These are phyloP conservation scores for Pleurotus djamor DNA, from an alignment of 768 basidiomycete species.

Conservation along the genomic window DNA sequence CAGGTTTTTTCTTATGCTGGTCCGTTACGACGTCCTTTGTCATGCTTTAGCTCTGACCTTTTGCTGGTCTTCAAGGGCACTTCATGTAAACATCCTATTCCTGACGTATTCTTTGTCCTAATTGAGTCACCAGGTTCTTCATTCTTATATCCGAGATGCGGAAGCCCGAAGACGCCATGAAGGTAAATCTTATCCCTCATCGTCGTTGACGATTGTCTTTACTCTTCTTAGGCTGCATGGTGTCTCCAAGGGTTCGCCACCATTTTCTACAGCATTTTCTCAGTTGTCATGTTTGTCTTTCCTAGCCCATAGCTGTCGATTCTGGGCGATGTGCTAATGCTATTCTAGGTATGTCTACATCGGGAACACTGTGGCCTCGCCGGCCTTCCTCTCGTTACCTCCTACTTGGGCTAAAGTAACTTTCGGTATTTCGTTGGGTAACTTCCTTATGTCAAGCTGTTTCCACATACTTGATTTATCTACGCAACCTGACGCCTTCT, in stretches of 20 bases:
- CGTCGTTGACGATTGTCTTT: not conserved
- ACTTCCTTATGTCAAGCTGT: constrained; percentile 46
- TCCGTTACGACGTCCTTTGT: constrained; percentile 13
- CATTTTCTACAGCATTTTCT: constrained; percentile 46
- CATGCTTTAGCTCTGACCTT: not conserved
- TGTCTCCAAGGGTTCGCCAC: constrained; percentile 53
- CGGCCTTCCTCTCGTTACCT: constrained; percentile 44
- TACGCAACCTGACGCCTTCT: not conserved
- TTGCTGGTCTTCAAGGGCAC: constrained; percentile 30
- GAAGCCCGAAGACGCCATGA: constrained; percentile 51
- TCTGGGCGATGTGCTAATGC: not conserved
- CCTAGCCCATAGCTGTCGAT: not conserved
- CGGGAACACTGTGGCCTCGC: constrained; percentile 44
- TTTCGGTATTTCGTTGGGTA: constrained; percentile 46
- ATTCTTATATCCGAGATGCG: constrained; percentile 59
- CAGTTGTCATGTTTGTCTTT: constrained; percentile 26
- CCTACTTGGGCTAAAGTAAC: constrained; percentile 47
- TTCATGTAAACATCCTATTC: constrained; percentile 38
- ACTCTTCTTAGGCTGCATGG: constrained; percentile 43
- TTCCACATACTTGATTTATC: not conserved
- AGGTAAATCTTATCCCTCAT: constrained; percentile 25
- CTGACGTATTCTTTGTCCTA: no score
- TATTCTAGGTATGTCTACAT: constrained; percentile 38
- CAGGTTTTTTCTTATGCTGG: constrained; percentile 52
- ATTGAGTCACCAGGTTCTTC: constrained; percentile 39